Conservation (phyloP, 139 green algal genomes). For the Chlorella vulgaris region DNA sequence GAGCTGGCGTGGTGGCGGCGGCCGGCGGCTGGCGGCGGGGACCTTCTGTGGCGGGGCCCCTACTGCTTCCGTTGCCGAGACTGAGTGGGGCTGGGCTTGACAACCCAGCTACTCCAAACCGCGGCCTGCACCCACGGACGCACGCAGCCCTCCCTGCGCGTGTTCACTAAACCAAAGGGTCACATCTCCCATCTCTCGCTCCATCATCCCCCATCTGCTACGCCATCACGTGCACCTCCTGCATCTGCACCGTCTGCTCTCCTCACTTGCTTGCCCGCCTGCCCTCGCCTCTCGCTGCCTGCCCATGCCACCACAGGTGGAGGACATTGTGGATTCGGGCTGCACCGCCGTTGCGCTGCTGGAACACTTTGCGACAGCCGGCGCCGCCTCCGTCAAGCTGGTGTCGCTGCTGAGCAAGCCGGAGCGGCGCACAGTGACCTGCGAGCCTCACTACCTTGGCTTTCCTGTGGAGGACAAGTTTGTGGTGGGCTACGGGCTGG, state of each 20-base stretch:
- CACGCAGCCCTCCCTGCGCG: constrained; percentile 3
- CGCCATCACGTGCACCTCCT: neutral
- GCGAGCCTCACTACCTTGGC: constrained; percentile 63
- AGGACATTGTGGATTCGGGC: constrained; percentile 93
- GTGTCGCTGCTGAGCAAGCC: constrained; percentile 80
- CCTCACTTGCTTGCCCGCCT: no score
- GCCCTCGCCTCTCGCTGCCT: neutral
- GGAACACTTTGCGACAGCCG: constrained; percentile 33
- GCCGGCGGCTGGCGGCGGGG: constrained; percentile 1
- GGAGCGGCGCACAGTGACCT: constrained; percentile 57
- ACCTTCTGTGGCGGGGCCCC: constrained; percentile 11
- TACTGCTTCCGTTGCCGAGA: constrained; percentile 59
- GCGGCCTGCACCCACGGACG: constrained; percentile 49
- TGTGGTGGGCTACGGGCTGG: constrained; percentile 94
- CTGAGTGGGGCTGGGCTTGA: constrained; percentile 31
- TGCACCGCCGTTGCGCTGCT: constrained; percentile 53
- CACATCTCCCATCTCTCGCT: neutral
- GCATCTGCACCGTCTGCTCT: neutral
- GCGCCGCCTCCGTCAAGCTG: constrained; percentile 54
- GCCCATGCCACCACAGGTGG: constrained; percentile 57
- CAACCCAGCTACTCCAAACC: constrained; percentile 42
- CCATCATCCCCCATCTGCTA: neutral
- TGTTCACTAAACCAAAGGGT: constrained; percentile 44
- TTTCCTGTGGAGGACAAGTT: constrained; percentile 73
- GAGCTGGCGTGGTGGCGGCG: neutral